Conservation (phyloP, 345 rosid species). For the Adansonia digitata region DNA sequence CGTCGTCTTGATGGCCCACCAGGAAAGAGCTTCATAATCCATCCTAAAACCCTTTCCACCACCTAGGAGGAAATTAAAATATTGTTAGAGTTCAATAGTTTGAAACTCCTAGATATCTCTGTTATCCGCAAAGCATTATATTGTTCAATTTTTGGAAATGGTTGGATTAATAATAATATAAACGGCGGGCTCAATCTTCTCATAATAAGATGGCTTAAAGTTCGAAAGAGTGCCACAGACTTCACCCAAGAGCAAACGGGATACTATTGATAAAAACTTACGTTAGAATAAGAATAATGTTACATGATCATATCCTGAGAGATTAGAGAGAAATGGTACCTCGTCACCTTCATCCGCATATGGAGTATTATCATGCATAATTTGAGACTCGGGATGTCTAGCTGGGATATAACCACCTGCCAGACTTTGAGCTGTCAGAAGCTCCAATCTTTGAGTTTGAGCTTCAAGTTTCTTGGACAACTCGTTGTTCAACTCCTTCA, state of each 20-base stretch:
- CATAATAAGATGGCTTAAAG: neutral
- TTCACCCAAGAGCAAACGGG: neutral
- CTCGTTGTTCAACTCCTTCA: conserved; percentile 82
- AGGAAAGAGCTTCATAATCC: conserved; percentile 98
- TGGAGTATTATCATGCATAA: conserved; percentile 45
- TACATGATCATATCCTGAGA: neutral
- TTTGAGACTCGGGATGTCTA: conserved; percentile 47
- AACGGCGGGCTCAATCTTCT: neutral
- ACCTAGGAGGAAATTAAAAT: conserved; percentile 40
- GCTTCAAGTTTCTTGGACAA: conserved; percentile 75
- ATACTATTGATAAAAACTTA: neutral
- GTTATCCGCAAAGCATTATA: neutral
- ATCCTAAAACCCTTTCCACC: conserved; percentile 95
- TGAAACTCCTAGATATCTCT: neutral
- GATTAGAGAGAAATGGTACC: conserved; percentile 42
- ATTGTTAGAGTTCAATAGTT: neutral
- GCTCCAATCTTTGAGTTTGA: conserved; percentile 95
- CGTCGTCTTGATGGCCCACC: conserved; percentile 86
- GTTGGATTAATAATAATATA: neutral
- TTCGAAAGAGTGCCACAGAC: neutral
- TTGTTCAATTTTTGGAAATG: neutral
- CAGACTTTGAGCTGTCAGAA: conserved; percentile 81
- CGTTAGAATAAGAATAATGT: neutral
- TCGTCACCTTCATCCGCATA: conserved; percentile 99
- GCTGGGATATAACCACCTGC: conserved; percentile 41